A percentile compares a stretch with the other conserved stretches of the same genome.
Conservation (phyloP, 805 yeast species). For the Saturnispora diversa region DNA sequence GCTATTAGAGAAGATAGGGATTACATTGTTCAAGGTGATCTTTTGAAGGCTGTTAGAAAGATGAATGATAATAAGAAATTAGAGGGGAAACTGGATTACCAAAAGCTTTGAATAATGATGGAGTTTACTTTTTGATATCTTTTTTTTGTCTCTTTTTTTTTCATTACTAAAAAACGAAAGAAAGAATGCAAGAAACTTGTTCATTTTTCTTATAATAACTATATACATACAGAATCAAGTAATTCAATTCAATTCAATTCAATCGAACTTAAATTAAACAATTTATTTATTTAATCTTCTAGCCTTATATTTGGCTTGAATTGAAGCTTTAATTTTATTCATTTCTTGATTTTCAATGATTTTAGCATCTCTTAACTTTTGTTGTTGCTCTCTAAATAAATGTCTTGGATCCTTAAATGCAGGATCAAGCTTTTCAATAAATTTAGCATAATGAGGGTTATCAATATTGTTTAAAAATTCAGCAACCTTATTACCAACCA, state of each 20-base stretch:
- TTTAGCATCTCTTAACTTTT: conserved; percentile 16
- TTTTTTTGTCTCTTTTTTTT: neutral
- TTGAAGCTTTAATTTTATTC: conserved; percentile 17
- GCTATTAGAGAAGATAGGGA: conserved; percentile 98
- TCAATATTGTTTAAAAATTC: conserved; percentile 28
- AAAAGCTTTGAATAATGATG: conserved; percentile 77
- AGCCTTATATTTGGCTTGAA: conserved; percentile 18
- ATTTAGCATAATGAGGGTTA: conserved; percentile 28
- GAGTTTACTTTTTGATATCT: too few species aligned
- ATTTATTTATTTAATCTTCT: conserved; percentile 14
- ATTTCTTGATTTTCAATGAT: conserved; percentile 20
- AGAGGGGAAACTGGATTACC: conserved; percentile 93
- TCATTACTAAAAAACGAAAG: neutral
- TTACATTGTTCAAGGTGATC: conserved; percentile 83
- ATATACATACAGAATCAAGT: neutral
- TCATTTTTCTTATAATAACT: neutral
- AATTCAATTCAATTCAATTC: neutral
- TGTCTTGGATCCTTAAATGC: conserved; percentile 18
- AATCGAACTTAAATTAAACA: neutral
- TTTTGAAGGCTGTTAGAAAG: conserved; percentile 97
- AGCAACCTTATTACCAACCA: conserved; percentile 37
- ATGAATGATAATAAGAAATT: conserved; percentile 94
- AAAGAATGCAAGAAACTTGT: neutral
- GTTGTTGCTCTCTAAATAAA: conserved; percentile 16
- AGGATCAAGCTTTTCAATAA: conserved; percentile 24